Base-by-base conservation (phyloP, 2,329 filamentous ascomycete species). In the Trichoderma cornu-damae region DNA sequence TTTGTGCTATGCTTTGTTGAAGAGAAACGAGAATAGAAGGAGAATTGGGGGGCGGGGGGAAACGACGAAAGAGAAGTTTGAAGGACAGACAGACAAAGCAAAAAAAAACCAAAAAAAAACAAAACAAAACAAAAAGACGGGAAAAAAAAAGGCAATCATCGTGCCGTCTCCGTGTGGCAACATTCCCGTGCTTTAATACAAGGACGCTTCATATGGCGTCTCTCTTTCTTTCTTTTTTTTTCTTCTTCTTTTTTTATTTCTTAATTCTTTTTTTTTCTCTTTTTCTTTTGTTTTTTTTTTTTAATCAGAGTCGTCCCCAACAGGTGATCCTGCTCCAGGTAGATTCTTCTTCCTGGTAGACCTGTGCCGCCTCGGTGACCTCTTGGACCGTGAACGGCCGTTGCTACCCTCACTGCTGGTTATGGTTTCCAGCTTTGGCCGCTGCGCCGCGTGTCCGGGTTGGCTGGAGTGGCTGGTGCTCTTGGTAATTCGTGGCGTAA, bases 371-470 rank as follows among this genome's bases (percentile, higher is more conserved):
- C 65, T 69, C 12, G 64, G 62, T 14, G 65, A 64, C 32, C 67
- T 65, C 38, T 65, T 70, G 14, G 67, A 69, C 47, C 64, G 60
- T 47, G 66, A 63, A 20, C 66, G 65, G 42, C 64, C 61, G 34
- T 62, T 62, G 22, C 42, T 43, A 6, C 68, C 67, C 37, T 75
- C 70, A 16, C 72, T 74, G 67, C 77, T 78, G 49, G 70, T 59
- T 16, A 79, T 79, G 8, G 77, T 79, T 58, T 76, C 72, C 34
- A 80, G 68, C 63, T 73, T 76, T 4, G 77, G 75, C 44, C 74
- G 70, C 60, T 73, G 72, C 0, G 71, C 73, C 34, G 69, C 73
- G 58, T 72, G 72, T 7, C 65, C 64, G 12, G 64, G 58, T 6
- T 63, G 58, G 28, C 66, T 67, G 34, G 64, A 62, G 37, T 66